These are phyloP conservation scores for Picea engelmannii DNA, from an alignment of 83 land plant species.

Conservation along the genomic window DNA sequence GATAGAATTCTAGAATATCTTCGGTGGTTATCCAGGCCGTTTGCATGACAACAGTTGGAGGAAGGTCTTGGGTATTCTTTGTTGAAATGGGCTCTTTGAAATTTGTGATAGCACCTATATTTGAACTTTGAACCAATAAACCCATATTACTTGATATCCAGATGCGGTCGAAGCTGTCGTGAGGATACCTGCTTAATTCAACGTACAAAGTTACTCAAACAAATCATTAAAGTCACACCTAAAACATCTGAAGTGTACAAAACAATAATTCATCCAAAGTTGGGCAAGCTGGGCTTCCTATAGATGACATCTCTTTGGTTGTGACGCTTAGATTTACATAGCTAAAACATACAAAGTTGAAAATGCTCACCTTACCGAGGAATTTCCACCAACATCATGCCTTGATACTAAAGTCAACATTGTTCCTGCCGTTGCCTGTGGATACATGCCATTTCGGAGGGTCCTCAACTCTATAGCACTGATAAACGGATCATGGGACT, in stretches of 20 bases:
- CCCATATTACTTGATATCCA: background rate
- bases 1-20: too few species aligned
- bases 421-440: background rate
- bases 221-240: too few species aligned
- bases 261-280: too few species aligned
- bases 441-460: conserved; percentile 1
- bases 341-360: too few species aligned
- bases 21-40: background rate
- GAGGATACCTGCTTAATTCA: background rate
- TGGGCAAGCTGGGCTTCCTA: too few species aligned
- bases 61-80: background rate
- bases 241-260: too few species aligned
- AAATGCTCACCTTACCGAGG: background rate
- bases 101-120: too few species aligned
- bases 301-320: too few species aligned
- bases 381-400: background rate
- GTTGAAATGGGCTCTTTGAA: background rate
- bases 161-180: background rate
- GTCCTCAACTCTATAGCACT: conserved; percentile 6
- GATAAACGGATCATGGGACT: conserved; percentile 1
- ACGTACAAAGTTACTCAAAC: background rate
- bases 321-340: too few species aligned
- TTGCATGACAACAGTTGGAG: background rate
- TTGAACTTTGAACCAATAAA: too few species aligned
- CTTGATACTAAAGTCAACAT: background rate